Evolutionary conservation across 148 eudicot species (phyloP).

Genomic region (Nepenthes mirabilis): DNA sequence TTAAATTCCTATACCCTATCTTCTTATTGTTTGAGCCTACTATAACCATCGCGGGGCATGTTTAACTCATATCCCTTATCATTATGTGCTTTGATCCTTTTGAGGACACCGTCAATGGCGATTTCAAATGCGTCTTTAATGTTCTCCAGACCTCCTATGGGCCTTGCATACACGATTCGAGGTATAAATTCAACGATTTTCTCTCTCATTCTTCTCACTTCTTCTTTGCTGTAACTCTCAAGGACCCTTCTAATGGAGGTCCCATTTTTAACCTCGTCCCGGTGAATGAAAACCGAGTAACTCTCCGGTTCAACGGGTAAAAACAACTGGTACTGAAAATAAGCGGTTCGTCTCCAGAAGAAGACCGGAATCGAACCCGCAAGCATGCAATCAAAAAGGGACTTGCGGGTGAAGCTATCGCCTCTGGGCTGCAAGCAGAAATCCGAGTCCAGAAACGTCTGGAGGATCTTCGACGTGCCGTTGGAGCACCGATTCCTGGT

Average conservation of each 20-base stretch:
- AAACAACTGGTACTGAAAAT: constrained; percentile 46
- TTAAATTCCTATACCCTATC: too few species aligned
- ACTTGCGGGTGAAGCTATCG: constrained; percentile 37
- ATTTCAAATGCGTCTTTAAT: background rate
- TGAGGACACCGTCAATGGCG: background rate
- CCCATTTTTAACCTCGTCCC: constrained; percentile 21
- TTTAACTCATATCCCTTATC: background rate
- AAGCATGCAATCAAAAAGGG: constrained; percentile 39
- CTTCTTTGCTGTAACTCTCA: constrained; percentile 18
- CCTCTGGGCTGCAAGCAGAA: constrained; percentile 57
- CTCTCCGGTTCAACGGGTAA: constrained; percentile 38
- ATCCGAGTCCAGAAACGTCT: constrained; percentile 22
- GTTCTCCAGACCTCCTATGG: background rate
- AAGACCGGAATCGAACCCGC: constrained; percentile 55
- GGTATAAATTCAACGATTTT: constrained; percentile 13
- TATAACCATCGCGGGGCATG: too few species aligned
- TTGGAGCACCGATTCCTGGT: constrained; percentile 17
- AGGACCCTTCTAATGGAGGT: constrained; percentile 24
- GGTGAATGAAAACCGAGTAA: constrained; percentile 41
- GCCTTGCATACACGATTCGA: background rate
- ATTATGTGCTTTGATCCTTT: background rate
- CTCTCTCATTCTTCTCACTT: constrained; percentile 32
- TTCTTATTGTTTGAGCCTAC: too few species aligned
- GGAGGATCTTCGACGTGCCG: constrained; percentile 19
- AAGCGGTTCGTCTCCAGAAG: constrained; percentile 27